Evolutionary conservation across 768 basidiomycete genomes (phyloP).

Genomic region (Lyophyllum shimeji): DNA sequence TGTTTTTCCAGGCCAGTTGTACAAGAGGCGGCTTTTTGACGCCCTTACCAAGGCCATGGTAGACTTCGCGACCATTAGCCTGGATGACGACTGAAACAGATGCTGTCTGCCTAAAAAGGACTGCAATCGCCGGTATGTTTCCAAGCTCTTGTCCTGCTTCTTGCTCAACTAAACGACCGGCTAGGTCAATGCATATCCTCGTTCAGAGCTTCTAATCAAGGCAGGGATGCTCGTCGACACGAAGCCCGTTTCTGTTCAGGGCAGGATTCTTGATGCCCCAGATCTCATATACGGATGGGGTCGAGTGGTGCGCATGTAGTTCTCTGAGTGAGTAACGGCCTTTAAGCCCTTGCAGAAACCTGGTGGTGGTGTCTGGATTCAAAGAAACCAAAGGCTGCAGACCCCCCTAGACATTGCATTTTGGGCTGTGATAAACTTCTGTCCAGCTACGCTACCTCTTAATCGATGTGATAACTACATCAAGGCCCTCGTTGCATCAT

Average conservation of each 20-base stretch:
- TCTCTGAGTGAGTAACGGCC: neutral
- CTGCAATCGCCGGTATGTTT: slow-evolving; percentile 10
- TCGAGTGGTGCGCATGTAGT: neutral
- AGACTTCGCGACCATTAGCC: slow-evolving; percentile 47
- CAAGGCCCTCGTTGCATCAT: no score
- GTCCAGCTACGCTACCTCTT: no score
- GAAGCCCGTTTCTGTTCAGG: slow-evolving; percentile 22
- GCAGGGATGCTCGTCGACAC: slow-evolving; percentile 36
- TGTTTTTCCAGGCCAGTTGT: slow-evolving; percentile 48
- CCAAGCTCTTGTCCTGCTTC: no score
- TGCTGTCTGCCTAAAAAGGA: slow-evolving; percentile 26
- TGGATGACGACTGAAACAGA: slow-evolving; percentile 38
- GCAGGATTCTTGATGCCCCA: slow-evolving; percentile 20
- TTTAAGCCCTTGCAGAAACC: slow-evolving; percentile 10
- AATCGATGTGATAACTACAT: no score
- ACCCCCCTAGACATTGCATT: no score
- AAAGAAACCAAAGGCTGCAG: slow-evolving; percentile 8
- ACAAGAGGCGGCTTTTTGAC: slow-evolving; percentile 41
- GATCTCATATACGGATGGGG: slow-evolving; percentile 14
- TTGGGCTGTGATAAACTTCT: no score
- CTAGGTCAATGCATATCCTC: slow-evolving; percentile 16
- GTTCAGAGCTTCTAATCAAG: slow-evolving; percentile 35
- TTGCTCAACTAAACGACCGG: neutral
- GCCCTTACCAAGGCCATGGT: slow-evolving; percentile 38
- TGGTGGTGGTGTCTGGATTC: slow-evolving; percentile 27